A percentile compares a stretch with the other conserved stretches of the same genome.
Conservation (phyloP, 2,329 filamentous ascomycete species). For the Colletotrichum tanaceti region DNA sequence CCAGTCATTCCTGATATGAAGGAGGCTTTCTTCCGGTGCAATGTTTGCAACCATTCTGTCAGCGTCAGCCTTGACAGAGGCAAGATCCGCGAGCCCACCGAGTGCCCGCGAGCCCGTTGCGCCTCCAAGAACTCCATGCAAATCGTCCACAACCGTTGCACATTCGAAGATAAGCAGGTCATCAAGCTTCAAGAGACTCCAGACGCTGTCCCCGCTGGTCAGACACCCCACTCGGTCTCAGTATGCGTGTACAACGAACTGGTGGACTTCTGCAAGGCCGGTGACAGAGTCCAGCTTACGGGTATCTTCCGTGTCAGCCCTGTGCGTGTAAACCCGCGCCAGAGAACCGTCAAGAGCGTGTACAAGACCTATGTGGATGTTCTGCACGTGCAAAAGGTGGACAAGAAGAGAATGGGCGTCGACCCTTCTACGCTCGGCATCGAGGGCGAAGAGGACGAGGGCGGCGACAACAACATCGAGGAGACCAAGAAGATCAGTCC, state of each 20-base stretch:
- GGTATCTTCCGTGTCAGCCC: constrained; percentile 97
- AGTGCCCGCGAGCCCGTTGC: constrained; percentile 86
- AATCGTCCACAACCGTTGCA: constrained; percentile 94
- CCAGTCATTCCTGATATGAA: constrained; percentile 99
- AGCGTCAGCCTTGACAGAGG: constrained; percentile 93
- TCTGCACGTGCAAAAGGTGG: constrained; percentile 94
- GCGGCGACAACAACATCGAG: constrained; percentile 80
- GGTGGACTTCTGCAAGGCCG: constrained; percentile 97
- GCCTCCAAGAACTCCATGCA: constrained; percentile 95
- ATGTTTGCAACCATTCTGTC: constrained; percentile 90
- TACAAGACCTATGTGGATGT: constrained; percentile 99
- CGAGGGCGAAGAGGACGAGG: constrained; percentile 72
- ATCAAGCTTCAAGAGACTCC: constrained; percentile 99
- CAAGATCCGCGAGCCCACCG: constrained; percentile 93
- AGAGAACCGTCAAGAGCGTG: constrained; percentile 91
- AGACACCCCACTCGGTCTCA: constrained; percentile 97
- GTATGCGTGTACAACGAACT: constrained; percentile 97
- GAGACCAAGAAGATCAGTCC: constrained; percentile 85
- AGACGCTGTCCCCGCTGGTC: constrained; percentile 91
- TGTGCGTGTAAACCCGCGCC: constrained; percentile 92
- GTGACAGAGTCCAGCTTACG: constrained; percentile 94
- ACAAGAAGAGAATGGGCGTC: constrained; percentile 92
- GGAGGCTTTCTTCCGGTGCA: constrained; percentile 96
- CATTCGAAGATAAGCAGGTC: constrained; percentile 96
- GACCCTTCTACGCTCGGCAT: constrained; percentile 90